Conservation (phyloP, 495 filamentous ascomycete genomes). For the Jackrogersella multiformis region DNA sequence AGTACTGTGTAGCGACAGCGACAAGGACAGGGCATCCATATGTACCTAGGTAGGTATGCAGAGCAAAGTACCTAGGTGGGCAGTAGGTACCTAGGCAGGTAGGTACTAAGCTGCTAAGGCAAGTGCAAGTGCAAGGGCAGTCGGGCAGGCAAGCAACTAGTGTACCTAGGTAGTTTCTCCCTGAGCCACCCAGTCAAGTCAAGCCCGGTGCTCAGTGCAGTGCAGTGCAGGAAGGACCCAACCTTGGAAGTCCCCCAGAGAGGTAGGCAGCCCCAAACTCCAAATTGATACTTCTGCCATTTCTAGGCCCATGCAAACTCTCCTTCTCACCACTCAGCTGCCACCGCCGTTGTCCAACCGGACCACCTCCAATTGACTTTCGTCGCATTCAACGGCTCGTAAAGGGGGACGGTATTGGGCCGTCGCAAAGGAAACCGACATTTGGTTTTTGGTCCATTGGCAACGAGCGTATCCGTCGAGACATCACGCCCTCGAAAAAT, state of each 20-base stretch:
- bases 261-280: not conserved
- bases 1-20: not conserved
- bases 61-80: too few relatives aligned
- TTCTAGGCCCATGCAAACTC: constrained; percentile 33
- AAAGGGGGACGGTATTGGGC: constrained; percentile 26
- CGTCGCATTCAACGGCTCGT: constrained; percentile 35
- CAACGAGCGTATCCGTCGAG: constrained; percentile 14
- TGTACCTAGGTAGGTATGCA: not conserved
- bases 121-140: too few relatives aligned
- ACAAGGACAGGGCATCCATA: not conserved
- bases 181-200: too few relatives aligned
- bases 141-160: too few relatives aligned
- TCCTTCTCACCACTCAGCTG: constrained; percentile 38
- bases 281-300: constrained; percentile 38
- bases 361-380: constrained; percentile 42
- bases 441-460: constrained; percentile 6
- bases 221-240: constrained; percentile 1
- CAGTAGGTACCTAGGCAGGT: too few relatives aligned
- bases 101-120: too few relatives aligned
- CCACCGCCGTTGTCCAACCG: constrained; percentile 39
- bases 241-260: too few relatives aligned
- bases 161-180: too few relatives aligned
- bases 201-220: too few relatives aligned
- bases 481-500: constrained; percentile 22
- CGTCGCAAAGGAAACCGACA: constrained; percentile 20